Evolutionary conservation across 1,284 basidiomycete genomes (phyloP).

Genomic region (Ceratobasidium sp.): DNA sequence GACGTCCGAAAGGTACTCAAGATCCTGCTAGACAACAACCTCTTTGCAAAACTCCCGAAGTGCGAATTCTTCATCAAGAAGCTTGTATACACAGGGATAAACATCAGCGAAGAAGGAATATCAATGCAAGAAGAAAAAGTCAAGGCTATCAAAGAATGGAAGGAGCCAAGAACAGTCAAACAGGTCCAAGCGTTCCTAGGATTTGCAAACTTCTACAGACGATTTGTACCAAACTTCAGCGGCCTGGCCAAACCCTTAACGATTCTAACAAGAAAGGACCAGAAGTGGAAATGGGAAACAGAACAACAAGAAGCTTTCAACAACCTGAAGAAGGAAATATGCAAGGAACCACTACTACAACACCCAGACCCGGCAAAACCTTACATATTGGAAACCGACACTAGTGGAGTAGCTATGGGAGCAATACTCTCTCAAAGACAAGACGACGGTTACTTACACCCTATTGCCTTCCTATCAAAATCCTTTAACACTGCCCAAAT

Average conservation of each 20-base stretch:
- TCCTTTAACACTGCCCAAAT: too few relatives aligned
- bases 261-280: too few relatives aligned
- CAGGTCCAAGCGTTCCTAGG: conserved; percentile 52
- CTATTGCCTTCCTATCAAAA: too few relatives aligned
- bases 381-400: too few relatives aligned
- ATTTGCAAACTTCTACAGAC: conserved; percentile 47
- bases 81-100: conserved; percentile 55
- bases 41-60: conserved; percentile 47
- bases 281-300: too few relatives aligned
- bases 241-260: conserved; percentile 43
- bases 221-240: conserved; percentile 21
- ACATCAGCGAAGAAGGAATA: conserved; percentile 49
- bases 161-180: conserved; percentile 47
- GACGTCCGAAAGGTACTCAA: conserved; percentile 51
- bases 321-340: too few relatives aligned
- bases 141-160: conserved; percentile 51
- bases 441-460: too few relatives aligned
- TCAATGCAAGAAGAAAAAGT: conserved; percentile 55
- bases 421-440: too few relatives aligned
- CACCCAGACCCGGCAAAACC: too few relatives aligned
- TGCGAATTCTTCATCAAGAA: conserved; percentile 44
- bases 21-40: conserved; percentile 46
- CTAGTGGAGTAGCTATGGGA: too few relatives aligned
- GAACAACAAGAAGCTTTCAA: too few relatives aligned
- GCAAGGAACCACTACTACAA: too few relatives aligned